Conservation (phyloP, 176 grass and related monocot genomes). For the Tillandsia leiboldiana region DNA sequence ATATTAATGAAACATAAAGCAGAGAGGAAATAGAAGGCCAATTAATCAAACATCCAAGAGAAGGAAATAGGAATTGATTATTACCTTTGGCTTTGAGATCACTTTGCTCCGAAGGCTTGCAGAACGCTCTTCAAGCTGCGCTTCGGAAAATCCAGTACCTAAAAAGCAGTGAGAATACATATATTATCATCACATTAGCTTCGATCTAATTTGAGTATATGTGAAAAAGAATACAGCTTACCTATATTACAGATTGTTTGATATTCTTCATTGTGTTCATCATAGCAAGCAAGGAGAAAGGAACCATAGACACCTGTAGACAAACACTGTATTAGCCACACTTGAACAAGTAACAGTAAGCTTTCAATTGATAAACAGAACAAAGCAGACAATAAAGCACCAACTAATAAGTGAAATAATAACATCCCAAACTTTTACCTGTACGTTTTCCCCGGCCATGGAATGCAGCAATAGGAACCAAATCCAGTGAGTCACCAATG, state of each 20-base stretch:
- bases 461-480: slow-evolving; percentile 92
- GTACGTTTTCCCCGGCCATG: slow-evolving; percentile 83
- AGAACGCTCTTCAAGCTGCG: slow-evolving; percentile 84
- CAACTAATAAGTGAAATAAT: neutral
- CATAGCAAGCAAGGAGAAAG: slow-evolving; percentile 90
- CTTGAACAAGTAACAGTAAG: neutral
- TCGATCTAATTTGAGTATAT: neutral
- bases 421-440: slow-evolving; percentile 27
- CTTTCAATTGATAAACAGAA: slow-evolving; percentile 7
- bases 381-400: slow-evolving; percentile 6
- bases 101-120: slow-evolving; percentile 83
- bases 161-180: slow-evolving; percentile 15
- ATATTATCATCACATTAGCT: neutral
- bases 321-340: slow-evolving; percentile 11
- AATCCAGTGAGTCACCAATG: slow-evolving; percentile 84
- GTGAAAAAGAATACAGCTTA: slow-evolving; percentile 12
- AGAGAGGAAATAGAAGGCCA: slow-evolving; percentile 7
- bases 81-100: slow-evolving; percentile 85
- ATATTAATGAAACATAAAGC: slow-evolving; percentile 10
- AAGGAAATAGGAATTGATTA: neutral
- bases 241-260: slow-evolving; percentile 98
- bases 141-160: slow-evolving; percentile 99
- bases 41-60: neutral
- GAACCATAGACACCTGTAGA: slow-evolving; percentile 84
- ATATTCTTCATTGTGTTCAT: slow-evolving; percentile 95